Percentiles rank a stretch among this genome's conserved stretches.
Conservation (phyloP, 2,329 filamentous ascomycete genomes). For the Tolypocladium pustulatum region DNA sequence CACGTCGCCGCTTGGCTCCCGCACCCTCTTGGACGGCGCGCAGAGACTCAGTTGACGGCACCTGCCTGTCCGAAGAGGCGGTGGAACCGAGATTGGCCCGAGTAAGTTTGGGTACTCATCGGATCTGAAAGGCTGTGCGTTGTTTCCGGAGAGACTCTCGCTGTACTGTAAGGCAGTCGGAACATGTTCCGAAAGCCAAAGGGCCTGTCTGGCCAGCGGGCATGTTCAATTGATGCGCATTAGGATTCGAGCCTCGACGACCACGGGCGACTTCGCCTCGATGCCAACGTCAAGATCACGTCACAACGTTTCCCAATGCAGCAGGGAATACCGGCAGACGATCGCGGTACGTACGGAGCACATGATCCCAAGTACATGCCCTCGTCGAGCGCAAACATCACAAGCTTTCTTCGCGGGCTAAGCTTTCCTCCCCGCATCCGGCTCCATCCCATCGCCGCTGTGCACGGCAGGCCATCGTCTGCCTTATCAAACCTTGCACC, state of each 20-base stretch:
- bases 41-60: not conserved
- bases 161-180: not conserved
- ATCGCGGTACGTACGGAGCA: not conserved
- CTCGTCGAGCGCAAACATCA: not conserved
- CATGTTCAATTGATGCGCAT: not conserved
- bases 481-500: not conserved
- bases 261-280: not conserved
- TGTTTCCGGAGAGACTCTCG: not conserved
- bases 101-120: not conserved
- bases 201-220: too few species aligned
- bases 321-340: not conserved
- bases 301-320: not conserved
- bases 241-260: not conserved
- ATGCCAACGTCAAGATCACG: not conserved
- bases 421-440: not conserved
- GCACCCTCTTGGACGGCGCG: too few species aligned
- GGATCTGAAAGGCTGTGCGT: not conserved
- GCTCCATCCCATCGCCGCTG: not conserved
- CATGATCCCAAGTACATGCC: too few species aligned
- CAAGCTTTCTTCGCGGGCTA: not conserved
- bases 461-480: not conserved
- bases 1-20: too few species aligned
- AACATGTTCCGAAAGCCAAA: not conserved
- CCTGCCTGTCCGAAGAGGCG: too few species aligned
- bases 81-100: too few species aligned